Conservation (phyloP, 352 stramenopile genomes). For the Phytophthora palmivora region DNA sequence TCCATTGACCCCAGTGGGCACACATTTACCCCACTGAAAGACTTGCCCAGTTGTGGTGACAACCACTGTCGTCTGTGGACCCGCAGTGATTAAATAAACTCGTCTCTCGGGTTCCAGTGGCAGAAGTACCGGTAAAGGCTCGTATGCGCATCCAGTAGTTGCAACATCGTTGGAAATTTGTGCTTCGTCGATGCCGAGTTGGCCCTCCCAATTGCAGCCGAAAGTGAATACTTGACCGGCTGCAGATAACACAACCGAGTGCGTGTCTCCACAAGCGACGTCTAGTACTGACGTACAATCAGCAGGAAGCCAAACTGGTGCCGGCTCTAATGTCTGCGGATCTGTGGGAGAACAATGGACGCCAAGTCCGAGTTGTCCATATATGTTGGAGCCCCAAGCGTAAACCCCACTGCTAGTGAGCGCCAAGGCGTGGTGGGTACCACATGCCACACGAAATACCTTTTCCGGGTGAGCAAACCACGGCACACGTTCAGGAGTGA, state of each 20-base stretch:
- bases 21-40: conserved; percentile 48
- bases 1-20: conserved; percentile 38
- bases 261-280: conserved; percentile 65
- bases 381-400: conserved; percentile 71
- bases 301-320: conserved; percentile 24
- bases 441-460: conserved; percentile 53
- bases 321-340: conserved; percentile 29
- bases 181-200: conserved; percentile 63
- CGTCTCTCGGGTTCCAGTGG: neutral
- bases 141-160: conserved; percentile 21
- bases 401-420: conserved; percentile 46
- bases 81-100: conserved; percentile 44
- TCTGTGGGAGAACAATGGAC: conserved; percentile 31
- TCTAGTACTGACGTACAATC: conserved; percentile 37
- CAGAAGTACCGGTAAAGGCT: conserved; percentile 20
- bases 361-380: conserved; percentile 68
- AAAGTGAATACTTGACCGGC: conserved; percentile 60
- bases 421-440: conserved; percentile 46
- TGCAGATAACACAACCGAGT: conserved; percentile 66
- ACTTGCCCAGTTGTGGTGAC: conserved; percentile 35
- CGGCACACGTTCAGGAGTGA: conserved; percentile 28
- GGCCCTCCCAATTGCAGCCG: conserved; percentile 75
- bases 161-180: conserved; percentile 14
- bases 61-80: conserved; percentile 32
- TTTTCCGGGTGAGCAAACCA: conserved; percentile 27